Conservation (phyloP, 805 yeast species). For the Cyberlindnera lachancei region DNA sequence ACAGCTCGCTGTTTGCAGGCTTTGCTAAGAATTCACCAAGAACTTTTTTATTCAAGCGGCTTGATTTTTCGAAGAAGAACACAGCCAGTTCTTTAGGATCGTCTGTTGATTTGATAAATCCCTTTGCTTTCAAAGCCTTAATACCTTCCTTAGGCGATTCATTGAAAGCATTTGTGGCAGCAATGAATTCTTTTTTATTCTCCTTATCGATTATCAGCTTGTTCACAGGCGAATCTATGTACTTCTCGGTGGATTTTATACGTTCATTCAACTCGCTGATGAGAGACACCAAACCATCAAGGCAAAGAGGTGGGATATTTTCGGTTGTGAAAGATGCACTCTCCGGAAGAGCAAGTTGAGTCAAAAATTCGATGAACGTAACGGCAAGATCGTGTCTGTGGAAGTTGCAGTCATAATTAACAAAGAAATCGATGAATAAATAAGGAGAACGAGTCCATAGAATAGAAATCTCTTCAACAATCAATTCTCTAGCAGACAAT, state of each 20-base stretch:
- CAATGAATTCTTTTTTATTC: constrained; percentile 66
- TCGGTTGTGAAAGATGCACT: constrained; percentile 73
- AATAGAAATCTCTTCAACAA: constrained; percentile 77
- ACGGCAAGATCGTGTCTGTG: constrained; percentile 74
- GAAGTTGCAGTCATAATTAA: constrained; percentile 84
- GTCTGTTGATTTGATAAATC: constrained; percentile 47
- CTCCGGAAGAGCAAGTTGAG: constrained; percentile 79
- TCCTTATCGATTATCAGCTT: constrained; percentile 26
- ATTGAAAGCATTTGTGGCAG: constrained; percentile 71
- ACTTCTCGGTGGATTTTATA: constrained; percentile 22
- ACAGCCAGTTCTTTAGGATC: constrained; percentile 59
- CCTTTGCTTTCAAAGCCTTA: constrained; percentile 50
- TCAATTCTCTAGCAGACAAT: constrained; percentile 57
- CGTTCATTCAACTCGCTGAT: constrained; percentile 52
- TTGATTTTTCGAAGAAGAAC: constrained; percentile 72
- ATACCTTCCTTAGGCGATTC: constrained; percentile 74
- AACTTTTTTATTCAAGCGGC: constrained; percentile 77
- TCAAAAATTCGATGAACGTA: constrained; percentile 58
- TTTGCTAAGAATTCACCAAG: constrained; percentile 84
- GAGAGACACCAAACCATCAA: constrained; percentile 77
- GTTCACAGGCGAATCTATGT: constrained; percentile 10
- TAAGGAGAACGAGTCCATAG: constrained; percentile 76
- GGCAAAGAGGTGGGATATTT: constrained; percentile 86
- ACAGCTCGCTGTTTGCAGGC: constrained; percentile 52
- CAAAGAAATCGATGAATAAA: constrained; percentile 69